Evolutionary conservation across 164 flowering plant species (phyloP), one percentile per base, ranked within the genome.

Genomic region (Aristolochia contorta): DNA sequence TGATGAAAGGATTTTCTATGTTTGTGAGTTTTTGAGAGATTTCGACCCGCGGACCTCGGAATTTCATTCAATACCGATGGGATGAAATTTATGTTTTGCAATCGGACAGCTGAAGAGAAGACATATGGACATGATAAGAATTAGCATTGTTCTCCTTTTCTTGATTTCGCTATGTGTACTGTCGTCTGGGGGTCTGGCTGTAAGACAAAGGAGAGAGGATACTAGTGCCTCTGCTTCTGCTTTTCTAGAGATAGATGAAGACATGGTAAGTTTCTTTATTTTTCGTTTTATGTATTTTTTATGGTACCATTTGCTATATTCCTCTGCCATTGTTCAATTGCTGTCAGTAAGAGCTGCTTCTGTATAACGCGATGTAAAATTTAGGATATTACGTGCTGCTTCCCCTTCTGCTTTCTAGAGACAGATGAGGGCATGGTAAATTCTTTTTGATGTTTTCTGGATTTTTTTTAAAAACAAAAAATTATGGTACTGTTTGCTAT

Each of bases 381-480:
- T 32, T 6, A 3, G 43, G 9, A 37, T 37, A 8, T 6, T 37
- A 37, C 27, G 66, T 20, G 27, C 27, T 12, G 14, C 16, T n/a
- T 58, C 60, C 25, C 47, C 19, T n/a, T 23, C 32, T 25, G 30
- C 62, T 48, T 48, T 59, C 54, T 65, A 51, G 70, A 74, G 66
- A 62, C 72, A 19, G 75, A 77, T 48, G 67, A 69, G 22, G 61
- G 70, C 25, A 60, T 58, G 84, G 85, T 84, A 74, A 48, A 73
- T 21, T 27, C 30, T 21, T 50, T 47, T 21, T 54, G 2, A 27
- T 45, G 51, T 19, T 52, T 53, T 24, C 16, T 48, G 1, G 25
- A 1, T 24, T 25, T n/a, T 6, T 18, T 37, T 37, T 37, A 4
- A 37, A n/a, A n/a, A n/a, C n/a, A n/a, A n/a, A n/a, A n/a, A 18